Conservation (phyloP, 257 asterid genomes). For the Fraxinus pennsylvanica region DNA sequence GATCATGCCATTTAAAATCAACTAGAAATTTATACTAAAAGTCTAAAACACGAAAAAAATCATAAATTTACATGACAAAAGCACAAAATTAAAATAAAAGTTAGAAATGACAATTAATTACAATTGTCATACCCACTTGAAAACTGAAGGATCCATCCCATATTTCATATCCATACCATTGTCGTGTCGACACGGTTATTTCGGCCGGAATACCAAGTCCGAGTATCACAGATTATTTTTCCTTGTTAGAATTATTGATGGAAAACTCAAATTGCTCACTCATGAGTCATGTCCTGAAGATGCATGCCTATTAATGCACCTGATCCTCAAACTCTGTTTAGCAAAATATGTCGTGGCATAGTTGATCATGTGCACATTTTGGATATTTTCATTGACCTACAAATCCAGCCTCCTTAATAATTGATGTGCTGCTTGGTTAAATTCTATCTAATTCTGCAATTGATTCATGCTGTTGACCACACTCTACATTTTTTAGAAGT, state of each 20-base stretch:
- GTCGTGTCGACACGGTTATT: no score
- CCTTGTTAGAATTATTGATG: background rate
- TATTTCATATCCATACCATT: no score
- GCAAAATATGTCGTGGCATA: background rate
- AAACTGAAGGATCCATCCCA: no score
- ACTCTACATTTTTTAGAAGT: background rate
- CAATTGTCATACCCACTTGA: no score
- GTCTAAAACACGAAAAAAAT: no score
- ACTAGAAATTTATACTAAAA: no score
- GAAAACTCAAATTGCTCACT: background rate
- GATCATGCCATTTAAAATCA: no score
- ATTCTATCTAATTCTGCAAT: background rate
- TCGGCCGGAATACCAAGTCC: no score
- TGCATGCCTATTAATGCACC: background rate
- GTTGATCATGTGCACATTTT: background rate
- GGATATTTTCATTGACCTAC: background rate
- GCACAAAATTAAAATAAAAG: no score
- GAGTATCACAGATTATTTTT: no score
- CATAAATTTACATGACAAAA: no score
- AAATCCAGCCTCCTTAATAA: background rate
- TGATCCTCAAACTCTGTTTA: background rate
- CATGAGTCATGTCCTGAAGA: background rate
- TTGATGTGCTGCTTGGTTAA: background rate
- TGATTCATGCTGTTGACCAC: background rate
- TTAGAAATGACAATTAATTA: no score